A percentile compares a stretch with the other conserved stretches of the same genome.
phyloP scores from a whole-genome alignment of 2,329 filamentous ascomycete genomes.

The Exophiala bonariae region DNA sequence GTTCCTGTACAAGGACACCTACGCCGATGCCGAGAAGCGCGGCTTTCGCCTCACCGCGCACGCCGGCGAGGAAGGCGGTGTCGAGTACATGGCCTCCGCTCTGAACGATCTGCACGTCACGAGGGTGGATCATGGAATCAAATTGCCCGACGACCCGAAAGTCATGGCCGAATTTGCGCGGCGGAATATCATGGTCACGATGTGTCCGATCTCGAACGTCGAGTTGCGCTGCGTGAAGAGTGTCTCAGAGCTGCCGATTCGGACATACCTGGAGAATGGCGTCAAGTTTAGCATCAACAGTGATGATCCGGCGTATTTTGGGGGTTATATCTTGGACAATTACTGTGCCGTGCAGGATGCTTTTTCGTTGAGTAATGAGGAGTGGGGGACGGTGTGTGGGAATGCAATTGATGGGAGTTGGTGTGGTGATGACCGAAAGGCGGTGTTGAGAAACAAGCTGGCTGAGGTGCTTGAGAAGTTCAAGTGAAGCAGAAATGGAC shows the following conservation, averaged over 20 bases:
- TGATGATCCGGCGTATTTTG: constrained; percentile 75
- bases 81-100: constrained; percentile 64
- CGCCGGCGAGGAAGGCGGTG: constrained; percentile 72
- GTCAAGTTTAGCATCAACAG: constrained; percentile 72
- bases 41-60: constrained; percentile 69
- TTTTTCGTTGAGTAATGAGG: constrained; percentile 61
- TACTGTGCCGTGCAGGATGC: constrained; percentile 74
- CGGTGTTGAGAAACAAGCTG: neutral
- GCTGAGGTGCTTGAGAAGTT: neutral
- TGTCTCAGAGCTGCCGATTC: constrained; percentile 60
- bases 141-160: constrained; percentile 59
- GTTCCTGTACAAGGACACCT: constrained; percentile 62
- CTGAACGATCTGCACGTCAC: constrained; percentile 62
- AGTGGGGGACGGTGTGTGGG: constrained; percentile 66
- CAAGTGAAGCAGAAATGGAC: no score
- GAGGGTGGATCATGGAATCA: constrained; percentile 75
- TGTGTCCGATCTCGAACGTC: constrained; percentile 75
- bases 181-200: constrained; percentile 62
- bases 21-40: constrained; percentile 51
- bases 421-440: constrained; percentile 65
- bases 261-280: constrained; percentile 61
- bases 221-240: constrained; percentile 56
- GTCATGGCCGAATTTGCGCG: constrained; percentile 60
- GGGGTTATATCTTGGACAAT: constrained; percentile 72
- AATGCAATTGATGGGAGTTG: constrained; percentile 68